phyloP scores from a whole-genome alignment of 257 asterid genomes.

The Przewalskia tangutica region DNA sequence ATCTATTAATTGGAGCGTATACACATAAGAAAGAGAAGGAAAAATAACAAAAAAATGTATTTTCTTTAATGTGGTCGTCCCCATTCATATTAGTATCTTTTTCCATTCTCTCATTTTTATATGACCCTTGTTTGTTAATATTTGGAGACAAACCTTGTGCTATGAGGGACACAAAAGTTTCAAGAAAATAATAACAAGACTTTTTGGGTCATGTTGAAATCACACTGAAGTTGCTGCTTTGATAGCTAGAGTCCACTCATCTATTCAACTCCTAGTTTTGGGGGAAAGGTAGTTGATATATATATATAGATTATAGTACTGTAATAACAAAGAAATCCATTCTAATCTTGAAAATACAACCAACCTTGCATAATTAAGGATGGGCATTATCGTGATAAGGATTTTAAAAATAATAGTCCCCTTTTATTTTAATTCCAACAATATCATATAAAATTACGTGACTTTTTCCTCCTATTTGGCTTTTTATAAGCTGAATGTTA shows the following conservation, averaged over 20 bases:
- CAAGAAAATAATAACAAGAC: background rate
- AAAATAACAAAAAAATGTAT: slow-evolving; percentile 3
- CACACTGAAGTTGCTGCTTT: slow-evolving; percentile 16
- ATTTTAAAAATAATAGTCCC: background rate
- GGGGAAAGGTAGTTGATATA: background rate
- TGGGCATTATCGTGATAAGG: background rate
- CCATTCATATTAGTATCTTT: background rate
- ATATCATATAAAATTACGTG: background rate
- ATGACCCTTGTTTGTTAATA: background rate
- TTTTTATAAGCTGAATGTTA: background rate
- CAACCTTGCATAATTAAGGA: background rate
- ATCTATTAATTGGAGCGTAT: background rate
- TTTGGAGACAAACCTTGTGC: slow-evolving; percentile 6
- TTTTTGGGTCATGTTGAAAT: slow-evolving; percentile 4
- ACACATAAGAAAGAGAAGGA: background rate
- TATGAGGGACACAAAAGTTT: background rate
- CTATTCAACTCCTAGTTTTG: background rate
- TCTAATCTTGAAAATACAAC: background rate
- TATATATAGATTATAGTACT: no score
- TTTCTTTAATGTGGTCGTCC: background rate
- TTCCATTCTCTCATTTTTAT: background rate
- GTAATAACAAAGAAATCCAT: background rate
- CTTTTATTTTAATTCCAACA: background rate
- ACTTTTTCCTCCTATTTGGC: background rate
- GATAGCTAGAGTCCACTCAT: background rate